These are phyloP conservation scores for Aschersonia sp. DNA, from an alignment of 2,329 filamentous ascomycete species.

Conservation along the genomic window DNA sequence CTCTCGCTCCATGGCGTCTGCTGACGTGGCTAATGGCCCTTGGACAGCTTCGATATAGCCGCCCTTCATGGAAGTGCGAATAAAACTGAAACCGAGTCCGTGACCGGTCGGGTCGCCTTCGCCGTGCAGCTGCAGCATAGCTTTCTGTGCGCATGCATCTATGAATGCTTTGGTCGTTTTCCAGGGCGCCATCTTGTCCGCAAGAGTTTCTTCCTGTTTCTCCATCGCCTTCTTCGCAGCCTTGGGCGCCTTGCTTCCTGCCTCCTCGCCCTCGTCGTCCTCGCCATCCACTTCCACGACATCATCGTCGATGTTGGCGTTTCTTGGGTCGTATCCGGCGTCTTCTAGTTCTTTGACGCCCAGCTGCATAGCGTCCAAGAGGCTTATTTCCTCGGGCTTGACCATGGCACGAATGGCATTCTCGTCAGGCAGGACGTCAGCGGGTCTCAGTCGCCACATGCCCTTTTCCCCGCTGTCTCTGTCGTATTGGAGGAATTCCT, in stretches of 20 bases:
- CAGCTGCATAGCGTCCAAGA: constrained; percentile 94
- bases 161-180: constrained; percentile 94
- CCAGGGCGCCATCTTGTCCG: constrained; percentile 89
- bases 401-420: constrained; percentile 74
- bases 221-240: constrained; percentile 28
- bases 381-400: constrained; percentile 86
- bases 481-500: constrained; percentile 88
- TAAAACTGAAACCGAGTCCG: constrained; percentile 90
- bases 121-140: constrained; percentile 90
- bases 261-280: constrained; percentile 31
- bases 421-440: constrained; percentile 67
- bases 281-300: constrained; percentile 51
- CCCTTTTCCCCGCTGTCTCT: constrained; percentile 61
- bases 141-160: constrained; percentile 84
- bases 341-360: constrained; percentile 84
- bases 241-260: constrained; percentile 23
- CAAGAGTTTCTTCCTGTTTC: constrained; percentile 54
- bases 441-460: constrained; percentile 61
- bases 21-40: constrained; percentile 50
- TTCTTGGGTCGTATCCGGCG: constrained; percentile 65
- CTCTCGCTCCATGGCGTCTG: constrained; percentile 77
- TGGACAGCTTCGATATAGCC: constrained; percentile 76
- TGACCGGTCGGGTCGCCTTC: constrained; percentile 90
- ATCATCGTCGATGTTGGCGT: constrained; percentile 48
- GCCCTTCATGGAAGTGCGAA: constrained; percentile 97